Percentiles rank a stretch among this genome's conserved stretches.
Evolutionary conservation across 1,284 basidiomycete genomes (phyloP).

Genomic region (Cryptococcus sp.): DNA sequence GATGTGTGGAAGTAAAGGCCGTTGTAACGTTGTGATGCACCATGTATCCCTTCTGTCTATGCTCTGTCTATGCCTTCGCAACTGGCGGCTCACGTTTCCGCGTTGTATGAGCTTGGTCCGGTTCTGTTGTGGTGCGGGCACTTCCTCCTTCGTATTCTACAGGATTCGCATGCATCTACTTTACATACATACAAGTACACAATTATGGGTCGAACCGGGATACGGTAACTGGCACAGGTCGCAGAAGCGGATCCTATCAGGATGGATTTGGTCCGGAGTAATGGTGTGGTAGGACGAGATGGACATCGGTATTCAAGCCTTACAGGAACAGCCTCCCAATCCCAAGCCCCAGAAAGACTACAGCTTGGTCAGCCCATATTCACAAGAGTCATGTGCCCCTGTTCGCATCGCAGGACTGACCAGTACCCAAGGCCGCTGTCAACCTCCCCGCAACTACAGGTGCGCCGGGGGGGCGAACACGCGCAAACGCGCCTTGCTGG

Average conservation of each 20-base stretch:
- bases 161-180: no score
- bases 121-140: no score
- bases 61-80: background rate
- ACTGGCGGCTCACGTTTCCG: no score
- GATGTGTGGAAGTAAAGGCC: background rate
- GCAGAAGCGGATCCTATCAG: no score
- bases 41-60: background rate
- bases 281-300: no score
- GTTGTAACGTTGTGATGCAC: background rate
- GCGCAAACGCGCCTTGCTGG: conserved; percentile 38
- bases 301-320: no score
- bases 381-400: background rate
- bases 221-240: no score
- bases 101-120: no score
- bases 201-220: no score
- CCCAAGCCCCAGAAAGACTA: conserved; percentile 21
- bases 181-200: no score
- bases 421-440: conserved; percentile 37
- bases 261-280: no score
- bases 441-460: conserved; percentile 32
- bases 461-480: conserved; percentile 30
- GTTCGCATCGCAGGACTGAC: conserved; percentile 24
- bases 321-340: conserved; percentile 17
- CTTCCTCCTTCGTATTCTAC: no score
- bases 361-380: background rate